These are phyloP conservation scores for Termitomyces sp. DNA, from an alignment of 1,284 basidiomycete species.

Conservation along the genomic window DNA sequence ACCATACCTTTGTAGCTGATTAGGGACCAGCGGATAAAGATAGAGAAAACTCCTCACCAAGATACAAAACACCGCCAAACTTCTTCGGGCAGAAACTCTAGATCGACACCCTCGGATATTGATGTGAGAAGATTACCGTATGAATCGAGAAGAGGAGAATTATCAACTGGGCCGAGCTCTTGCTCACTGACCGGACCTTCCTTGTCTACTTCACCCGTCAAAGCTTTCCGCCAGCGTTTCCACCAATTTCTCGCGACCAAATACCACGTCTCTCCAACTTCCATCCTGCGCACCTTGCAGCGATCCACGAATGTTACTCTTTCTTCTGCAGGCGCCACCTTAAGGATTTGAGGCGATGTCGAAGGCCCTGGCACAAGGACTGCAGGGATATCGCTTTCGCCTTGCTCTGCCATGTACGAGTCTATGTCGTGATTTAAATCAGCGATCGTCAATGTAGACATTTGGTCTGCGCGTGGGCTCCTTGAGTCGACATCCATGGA, in stretches of 20 bases:
- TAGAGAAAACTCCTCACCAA: conserved; percentile 46
- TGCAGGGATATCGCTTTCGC: conserved; percentile 35
- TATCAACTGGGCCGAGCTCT: conserved; percentile 73
- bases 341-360: conserved; percentile 20
- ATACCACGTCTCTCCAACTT: conserved; percentile 73
- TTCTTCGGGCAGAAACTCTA: conserved; percentile 70
- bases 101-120: conserved; percentile 66
- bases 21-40: conserved; percentile 8
- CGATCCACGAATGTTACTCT: conserved; percentile 48
- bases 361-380: conserved; percentile 20
- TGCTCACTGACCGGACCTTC: conserved; percentile 54
- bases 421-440: conserved; percentile 52
- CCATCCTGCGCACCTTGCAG: conserved; percentile 45
- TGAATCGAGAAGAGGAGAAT: conserved; percentile 55
- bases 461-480: conserved; percentile 40
- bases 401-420: conserved; percentile 69
- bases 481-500: conserved; percentile 36
- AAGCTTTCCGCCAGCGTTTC: conserved; percentile 68
- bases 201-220: conserved; percentile 62
- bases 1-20: conserved; percentile 59
- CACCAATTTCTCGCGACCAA: conserved; percentile 71
- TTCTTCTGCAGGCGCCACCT: conserved; percentile 34
- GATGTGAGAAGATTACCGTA: conserved; percentile 45
- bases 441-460: conserved; percentile 36
- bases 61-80: conserved; percentile 67